Base-by-base conservation (phyloP, 2,329 filamentous ascomycete genomes). In the Phialemoniopsis sp. region DNA sequence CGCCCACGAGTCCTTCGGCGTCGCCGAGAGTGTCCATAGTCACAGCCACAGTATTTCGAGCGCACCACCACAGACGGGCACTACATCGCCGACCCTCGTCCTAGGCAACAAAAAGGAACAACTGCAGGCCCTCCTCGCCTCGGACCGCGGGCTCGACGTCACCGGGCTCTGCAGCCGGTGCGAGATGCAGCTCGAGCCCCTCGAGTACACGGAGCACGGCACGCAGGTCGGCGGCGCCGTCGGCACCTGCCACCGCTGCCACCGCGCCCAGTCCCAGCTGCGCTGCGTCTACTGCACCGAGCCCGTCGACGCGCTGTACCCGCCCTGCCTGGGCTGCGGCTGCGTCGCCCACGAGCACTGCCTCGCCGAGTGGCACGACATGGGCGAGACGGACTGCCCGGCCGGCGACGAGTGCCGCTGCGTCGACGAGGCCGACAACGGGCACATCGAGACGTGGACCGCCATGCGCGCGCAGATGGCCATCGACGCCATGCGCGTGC, bases 331-430 rank as follows among this genome's bases (percentile, higher is more conserved):
- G 3, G 70, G 71, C 10, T 85, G 80, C 46, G 80, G 80, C 12
- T 85, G 80, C 47, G 73, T 73, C 8, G 72, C 68, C 37, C 80
- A 85, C 54, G 72, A 80, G 34, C 56, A 63, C 8, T 85, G 80
- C 45, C 64, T 80, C 13, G 68, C 67, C 3, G 74, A 78, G 50
- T 81, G 78, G 76, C 74, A 79, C 47, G 69, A 64, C 7, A 67
- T 69, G 6, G 74, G 74, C 16, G 76, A 80, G 55, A 70, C 61
- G 2, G 58, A 71, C 34, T 85, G 80, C 40, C 77, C 80, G 1
- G 79, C 77, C 0, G 80, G 79, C 2, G 80, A 83, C 50, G 80
- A 83, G 52, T 85, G 80, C 51, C 66, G 76, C 42, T 85, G 80
- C 48, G 66, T 73, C 0, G 66, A 73, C 13, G 73, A 81, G 45